Conservation (phyloP, 2,329 filamentous ascomycete genomes). For the Allantophomopsis cytisporea region DNA sequence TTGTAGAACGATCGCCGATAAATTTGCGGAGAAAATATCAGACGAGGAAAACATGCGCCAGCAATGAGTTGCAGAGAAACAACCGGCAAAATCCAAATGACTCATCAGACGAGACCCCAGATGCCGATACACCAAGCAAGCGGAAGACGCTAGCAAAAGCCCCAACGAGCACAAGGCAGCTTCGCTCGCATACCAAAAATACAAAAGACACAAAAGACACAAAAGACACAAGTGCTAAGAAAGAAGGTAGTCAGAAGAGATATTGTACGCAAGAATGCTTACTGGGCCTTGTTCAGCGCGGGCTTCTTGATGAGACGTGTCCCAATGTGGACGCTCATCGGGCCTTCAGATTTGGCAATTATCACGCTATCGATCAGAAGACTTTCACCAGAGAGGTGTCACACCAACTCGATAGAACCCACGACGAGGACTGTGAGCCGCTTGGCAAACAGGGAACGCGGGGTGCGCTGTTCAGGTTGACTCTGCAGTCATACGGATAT, state of each 20-base stretch:
- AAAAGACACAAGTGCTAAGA: constrained; percentile 6
- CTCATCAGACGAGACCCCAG: constrained; percentile 5
- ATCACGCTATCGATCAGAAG: constrained; percentile 6
- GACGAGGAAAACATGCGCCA: constrained; percentile 2
- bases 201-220: constrained; percentile 1
- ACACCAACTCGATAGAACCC: constrained; percentile 6
- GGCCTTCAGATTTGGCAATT: constrained; percentile 2
- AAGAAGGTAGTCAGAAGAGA: constrained; percentile 5
- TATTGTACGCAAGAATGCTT: constrained; percentile 9
- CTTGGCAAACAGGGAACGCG: constrained; percentile 18
- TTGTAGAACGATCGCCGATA: not conserved
- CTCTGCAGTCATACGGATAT: constrained; percentile 26
- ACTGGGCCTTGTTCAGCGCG: constrained; percentile 7
- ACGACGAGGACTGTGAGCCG: constrained; percentile 8
- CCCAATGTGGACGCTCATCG: constrained; percentile 9
- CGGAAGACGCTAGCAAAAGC: constrained; percentile 3
- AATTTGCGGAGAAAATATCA: not conserved
- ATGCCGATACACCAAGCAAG: constrained; percentile 1
- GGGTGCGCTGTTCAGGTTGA: constrained; percentile 26
- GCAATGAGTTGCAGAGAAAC: constrained; percentile 3
- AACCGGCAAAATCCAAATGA: constrained; percentile 5
- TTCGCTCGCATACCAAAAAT: not conserved
- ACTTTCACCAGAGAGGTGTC: constrained; percentile 5
- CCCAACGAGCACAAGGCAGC: constrained; percentile 4
- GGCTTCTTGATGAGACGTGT: constrained; percentile 7